These are phyloP conservation scores for Calonectria ilicicola DNA, from an alignment of 2,329 filamentous ascomycete genomes.

Conservation along the genomic window DNA sequence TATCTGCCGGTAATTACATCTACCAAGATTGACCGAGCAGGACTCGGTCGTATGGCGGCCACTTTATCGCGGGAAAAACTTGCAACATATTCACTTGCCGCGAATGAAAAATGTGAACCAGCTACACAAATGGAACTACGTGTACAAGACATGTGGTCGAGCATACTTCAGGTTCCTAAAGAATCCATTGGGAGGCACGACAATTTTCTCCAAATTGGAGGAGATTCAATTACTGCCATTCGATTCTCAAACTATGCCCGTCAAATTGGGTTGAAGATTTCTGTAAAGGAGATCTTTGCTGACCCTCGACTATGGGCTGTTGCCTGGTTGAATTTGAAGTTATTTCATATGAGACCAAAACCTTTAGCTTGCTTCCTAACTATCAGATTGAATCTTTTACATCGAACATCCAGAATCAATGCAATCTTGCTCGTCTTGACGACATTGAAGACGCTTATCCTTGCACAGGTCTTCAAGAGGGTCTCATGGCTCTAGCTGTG, in stretches of 20 bases:
- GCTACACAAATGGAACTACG: not conserved
- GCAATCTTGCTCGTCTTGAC: not conserved
- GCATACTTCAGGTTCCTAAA: constrained; percentile 39
- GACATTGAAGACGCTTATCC: constrained; percentile 49
- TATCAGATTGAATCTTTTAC: not conserved
- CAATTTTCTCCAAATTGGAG: constrained; percentile 22
- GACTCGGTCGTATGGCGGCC: constrained; percentile 15
- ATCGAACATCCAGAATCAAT: not conserved
- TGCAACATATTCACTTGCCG: not conserved
- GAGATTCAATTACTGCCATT: constrained; percentile 25
- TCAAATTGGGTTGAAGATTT: not conserved
- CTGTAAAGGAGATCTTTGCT: constrained; percentile 23
- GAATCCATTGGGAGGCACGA: constrained; percentile 30
- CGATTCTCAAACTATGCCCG: constrained; percentile 37
- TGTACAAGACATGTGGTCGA: constrained; percentile 47
- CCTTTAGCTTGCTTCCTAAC: not conserved
- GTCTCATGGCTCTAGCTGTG: constrained; percentile 42
- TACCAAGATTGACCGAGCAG: constrained; percentile 31
- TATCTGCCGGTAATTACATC: constrained; percentile 15
- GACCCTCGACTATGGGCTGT: not conserved
- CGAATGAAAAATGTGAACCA: not conserved
- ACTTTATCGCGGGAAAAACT: constrained; percentile 21
- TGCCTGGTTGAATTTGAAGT: not conserved
- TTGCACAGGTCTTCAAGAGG: constrained; percentile 50
- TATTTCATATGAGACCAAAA: not conserved